Evolutionary conservation across 768 basidiomycete species (phyloP), one percentile per base, ranked within the genome.

Genomic region (Amanita exitialis): DNA sequence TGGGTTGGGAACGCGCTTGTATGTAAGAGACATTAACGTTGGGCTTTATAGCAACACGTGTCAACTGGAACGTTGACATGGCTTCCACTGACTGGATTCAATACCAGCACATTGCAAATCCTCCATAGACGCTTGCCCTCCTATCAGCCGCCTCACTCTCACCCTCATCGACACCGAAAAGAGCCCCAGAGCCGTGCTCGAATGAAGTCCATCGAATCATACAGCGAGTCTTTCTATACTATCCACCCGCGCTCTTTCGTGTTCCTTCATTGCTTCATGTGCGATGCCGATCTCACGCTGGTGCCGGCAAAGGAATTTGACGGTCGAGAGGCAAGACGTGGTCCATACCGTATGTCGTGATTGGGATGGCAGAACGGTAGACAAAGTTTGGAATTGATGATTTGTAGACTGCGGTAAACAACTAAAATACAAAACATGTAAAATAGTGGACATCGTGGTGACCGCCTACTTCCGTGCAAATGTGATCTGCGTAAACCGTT

Each of bases 391-490:
- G 61, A 18, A 35, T 58, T 15, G 61, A 30, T 30, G 3, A n/a
- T n/a, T n/a, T n/a, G n/a, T n/a, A n/a, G n/a, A n/a, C n/a, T n/a
- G n/a, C 15, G 8, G 34, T 8, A 8, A 34, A 38, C 18, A 32
- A 32, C 18, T 38, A 38, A 38, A 16, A 16, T 41, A 20, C 10
- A 39, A 39, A 4, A 18, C 18, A 2, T 18, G 15, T 16, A 8
- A 36, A 15, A 36, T 15, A 12, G 36, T 36, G 16, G 13, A 45
- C 32, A 45, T 32, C 25, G 15, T 12, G 25, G 10, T 3, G 20
- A 25, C 18, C 6, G 34, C n/a, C 59, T 75, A 86, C 63, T 85
- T 86, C 68, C 83, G 80, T 49, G 83, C 83, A 59, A 83, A 86
- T 27, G 83, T 86, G 57, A 86, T 83, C 82, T 84, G 6, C 15